Evolutionary conservation across 495 filamentous ascomycete species (phyloP), one percentile per base, ranked within the genome.

Genomic region (Aspergillus affinis): DNA sequence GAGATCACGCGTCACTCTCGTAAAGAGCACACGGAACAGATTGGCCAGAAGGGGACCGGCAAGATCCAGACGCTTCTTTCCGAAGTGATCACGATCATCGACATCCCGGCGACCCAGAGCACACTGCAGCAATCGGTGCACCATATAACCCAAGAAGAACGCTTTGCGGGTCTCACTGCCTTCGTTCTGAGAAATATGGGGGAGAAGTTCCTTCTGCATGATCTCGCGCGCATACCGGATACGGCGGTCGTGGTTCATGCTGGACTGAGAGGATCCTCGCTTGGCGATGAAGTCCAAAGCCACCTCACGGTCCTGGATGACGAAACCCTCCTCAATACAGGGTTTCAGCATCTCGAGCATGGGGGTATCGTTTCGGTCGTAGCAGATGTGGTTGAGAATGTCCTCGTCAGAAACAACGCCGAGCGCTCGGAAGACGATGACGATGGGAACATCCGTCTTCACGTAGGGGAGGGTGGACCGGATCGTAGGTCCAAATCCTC

Each of bases 141-240:
- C 90, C 95, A 99, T 98, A 74, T 98, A 99, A 29, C 95, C 94
- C 41, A 99, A 78, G 84, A 98, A 99, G 80, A 97, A 98, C 6
- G 94, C 94, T 72, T 99, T 99, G 27, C 91, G 79, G 1, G 93
- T 97, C 68, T 98, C 94, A 66, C 91, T 96, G n/a, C 94, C 94
- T 72, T 97, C 91, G 54, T 83, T 86, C 68, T 98, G 95, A 2
- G 93, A 96, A 49, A 99, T 97, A 67, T 99, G 94, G 7, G 94
- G 94, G 48, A 99, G 78, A 64, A 97, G 84, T 77, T 99, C 94
- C 75, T 96, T 97, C 75, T 97, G 92, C 80, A 99, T 86, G 60
- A 98, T 89, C 51, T 98, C 94, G 61, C 90, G 81, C 0, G 94
- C 94, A 61, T 93, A 93, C 60, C 90, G 85, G 21, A 98, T 85